These are phyloP conservation scores for Meyerozyma guilliermondii DNA, from an alignment of 1,139 yeast genomes.

Conservation along the genomic window DNA sequence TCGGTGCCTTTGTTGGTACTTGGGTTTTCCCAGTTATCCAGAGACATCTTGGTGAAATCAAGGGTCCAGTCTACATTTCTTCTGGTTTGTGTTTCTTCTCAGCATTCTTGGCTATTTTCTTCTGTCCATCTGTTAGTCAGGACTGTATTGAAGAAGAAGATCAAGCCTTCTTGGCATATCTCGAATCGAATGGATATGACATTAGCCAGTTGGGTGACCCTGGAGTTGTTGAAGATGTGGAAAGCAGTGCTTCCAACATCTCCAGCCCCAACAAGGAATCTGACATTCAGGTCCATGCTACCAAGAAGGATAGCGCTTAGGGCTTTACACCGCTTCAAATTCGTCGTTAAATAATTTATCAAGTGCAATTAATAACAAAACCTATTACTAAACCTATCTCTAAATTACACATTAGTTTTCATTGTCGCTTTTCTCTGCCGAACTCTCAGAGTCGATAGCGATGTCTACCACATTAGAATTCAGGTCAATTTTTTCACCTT, in stretches of 20 bases:
- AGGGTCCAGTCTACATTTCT: slow-evolving; percentile 77
- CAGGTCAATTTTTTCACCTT: slow-evolving; percentile 8
- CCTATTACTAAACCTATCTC: not conserved
- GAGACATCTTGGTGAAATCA: slow-evolving; percentile 48
- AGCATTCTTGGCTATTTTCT: slow-evolving; percentile 63
- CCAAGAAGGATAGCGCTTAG: not conserved
- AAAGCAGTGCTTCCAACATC: slow-evolving; percentile 4
- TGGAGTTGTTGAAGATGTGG: slow-evolving; percentile 12
- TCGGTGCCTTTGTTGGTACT: slow-evolving; percentile 91
- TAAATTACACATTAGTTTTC: not conserved
- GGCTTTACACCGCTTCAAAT: not conserved
- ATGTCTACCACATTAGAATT: not conserved
- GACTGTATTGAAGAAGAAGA: slow-evolving; percentile 80
- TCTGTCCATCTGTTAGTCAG: slow-evolving; percentile 78
- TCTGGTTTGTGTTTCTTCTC: slow-evolving; percentile 72
- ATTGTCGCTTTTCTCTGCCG: not conserved
- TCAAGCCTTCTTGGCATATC: slow-evolving; percentile 58
- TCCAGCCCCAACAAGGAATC: not conserved
- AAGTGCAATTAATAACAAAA: not conserved
- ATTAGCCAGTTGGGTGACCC: slow-evolving; percentile 42
- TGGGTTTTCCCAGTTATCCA: slow-evolving; percentile 77
- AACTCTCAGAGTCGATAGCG: not conserved
- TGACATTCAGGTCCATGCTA: not conserved
- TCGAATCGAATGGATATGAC: slow-evolving; percentile 57
- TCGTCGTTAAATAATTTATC: not conserved